Conservation (phyloP, 2,329 filamentous ascomycete genomes). For the Coniochaeta hoffmannii region DNA sequence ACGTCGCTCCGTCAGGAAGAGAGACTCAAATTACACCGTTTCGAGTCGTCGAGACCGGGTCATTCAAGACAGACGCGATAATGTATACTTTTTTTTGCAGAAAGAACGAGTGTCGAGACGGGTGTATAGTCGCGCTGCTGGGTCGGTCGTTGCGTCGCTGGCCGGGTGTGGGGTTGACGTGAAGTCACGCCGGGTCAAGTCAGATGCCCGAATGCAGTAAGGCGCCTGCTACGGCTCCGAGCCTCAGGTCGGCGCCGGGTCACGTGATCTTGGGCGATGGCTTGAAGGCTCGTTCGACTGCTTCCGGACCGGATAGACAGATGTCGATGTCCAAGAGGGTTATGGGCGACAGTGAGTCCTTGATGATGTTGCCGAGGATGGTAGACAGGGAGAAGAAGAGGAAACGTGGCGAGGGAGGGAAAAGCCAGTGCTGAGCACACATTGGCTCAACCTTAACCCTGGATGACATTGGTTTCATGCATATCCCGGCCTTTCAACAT, state of each 20-base stretch:
- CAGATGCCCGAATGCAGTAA: not conserved
- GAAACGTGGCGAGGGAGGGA: no score
- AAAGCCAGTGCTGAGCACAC: no score
- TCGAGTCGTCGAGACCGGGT: not conserved
- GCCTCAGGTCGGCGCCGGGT: conserved; percentile 6
- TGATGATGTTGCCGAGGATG: no score
- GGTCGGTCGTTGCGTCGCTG: not conserved
- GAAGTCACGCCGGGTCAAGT: conserved; percentile 2
- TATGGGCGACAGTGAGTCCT: no score
- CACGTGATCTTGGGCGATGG: not conserved
- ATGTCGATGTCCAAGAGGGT: no score
- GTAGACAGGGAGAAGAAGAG: no score
- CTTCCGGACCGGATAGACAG: no score
- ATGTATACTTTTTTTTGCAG: not conserved
- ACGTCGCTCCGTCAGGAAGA: not conserved
- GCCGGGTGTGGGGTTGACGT: conserved; percentile 6
- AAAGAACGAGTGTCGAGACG: conserved; percentile 2
- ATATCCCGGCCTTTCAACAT: no score
- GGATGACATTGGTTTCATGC: no score
- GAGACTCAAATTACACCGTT: not conserved
- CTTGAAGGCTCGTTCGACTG: no score
- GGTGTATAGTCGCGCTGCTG: not conserved
- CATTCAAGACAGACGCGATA: not conserved
- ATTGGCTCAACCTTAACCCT: no score
- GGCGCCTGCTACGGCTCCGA: not conserved